Percentiles rank a stretch among this genome's conserved stretches.
Evolutionary conservation across 768 basidiomycete species (phyloP).

Genomic region (Tylopilus cervinicoccineus): DNA sequence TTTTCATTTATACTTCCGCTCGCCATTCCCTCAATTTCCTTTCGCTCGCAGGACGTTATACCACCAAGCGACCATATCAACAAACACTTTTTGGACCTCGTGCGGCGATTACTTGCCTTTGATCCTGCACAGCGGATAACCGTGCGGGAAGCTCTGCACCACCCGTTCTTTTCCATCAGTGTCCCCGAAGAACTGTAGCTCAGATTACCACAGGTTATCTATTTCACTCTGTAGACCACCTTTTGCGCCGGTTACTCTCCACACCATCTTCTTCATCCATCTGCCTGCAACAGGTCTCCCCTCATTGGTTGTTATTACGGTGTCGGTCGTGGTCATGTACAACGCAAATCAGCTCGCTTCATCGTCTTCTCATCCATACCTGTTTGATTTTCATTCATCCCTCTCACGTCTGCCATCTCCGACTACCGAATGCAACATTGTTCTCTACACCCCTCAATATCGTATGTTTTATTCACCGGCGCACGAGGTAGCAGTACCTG

Average conservation of each 20-base stretch:
- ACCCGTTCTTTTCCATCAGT: conserved; percentile 76
- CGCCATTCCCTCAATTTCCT: conserved; percentile 1
- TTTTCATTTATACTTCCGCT: conserved; percentile 21
- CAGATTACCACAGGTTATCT: conserved; percentile 32
- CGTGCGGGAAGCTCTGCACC: conserved; percentile 82
- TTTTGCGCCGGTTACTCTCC: conserved; percentile 21
- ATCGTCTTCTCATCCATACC: conserved; percentile 25
- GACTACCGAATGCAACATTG: conserved; percentile 29
- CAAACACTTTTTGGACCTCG: conserved; percentile 81
- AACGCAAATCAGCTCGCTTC: conserved; percentile 30
- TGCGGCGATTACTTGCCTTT: conserved; percentile 82
- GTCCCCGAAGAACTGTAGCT: conserved; percentile 66
- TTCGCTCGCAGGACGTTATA: conserved; percentile 68
- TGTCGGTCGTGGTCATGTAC: conserved; percentile 36
- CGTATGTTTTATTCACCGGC: conserved; percentile 25
- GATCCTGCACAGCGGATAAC: conserved; percentile 87
- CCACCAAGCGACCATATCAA: conserved; percentile 71
- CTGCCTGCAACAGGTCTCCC: conserved; percentile 21
- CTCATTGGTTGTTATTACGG: conserved; percentile 35
- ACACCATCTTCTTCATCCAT: conserved; percentile 21
- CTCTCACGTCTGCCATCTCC: conserved; percentile 18
- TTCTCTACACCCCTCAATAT: conserved; percentile 25
- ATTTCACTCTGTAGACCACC: conserved; percentile 33
- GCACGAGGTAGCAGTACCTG: conserved; percentile 14
- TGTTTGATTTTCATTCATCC: conserved; percentile 26